Conservation (phyloP, 2,329 filamentous ascomycete species). For the Exophiala sideris region DNA sequence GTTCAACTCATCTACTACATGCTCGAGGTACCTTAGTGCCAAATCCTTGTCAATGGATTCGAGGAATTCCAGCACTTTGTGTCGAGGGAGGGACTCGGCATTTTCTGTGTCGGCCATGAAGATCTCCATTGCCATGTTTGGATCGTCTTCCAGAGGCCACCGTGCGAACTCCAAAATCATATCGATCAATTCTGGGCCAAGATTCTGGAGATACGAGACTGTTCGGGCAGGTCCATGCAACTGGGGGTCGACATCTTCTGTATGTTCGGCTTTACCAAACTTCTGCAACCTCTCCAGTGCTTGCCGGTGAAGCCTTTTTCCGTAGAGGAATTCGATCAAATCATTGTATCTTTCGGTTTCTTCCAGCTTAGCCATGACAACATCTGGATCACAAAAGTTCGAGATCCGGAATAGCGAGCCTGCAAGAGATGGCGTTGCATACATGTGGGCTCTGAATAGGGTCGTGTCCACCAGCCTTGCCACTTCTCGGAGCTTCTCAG, state of each 20-base stretch:
- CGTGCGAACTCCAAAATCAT: conserved; percentile 86
- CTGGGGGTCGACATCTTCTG: conserved; percentile 41
- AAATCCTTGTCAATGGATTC: conserved; percentile 65
- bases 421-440: conserved; percentile 77
- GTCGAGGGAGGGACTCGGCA: conserved; percentile 79
- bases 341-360: conserved; percentile 87
- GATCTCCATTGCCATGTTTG: conserved; percentile 80
- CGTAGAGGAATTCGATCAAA: conserved; percentile 94
- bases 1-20: conserved; percentile 81
- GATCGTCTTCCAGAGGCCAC: conserved; percentile 75
- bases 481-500: conserved; percentile 68
- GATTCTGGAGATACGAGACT: conserved; percentile 81
- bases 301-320: conserved; percentile 86
- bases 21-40: conserved; percentile 80
- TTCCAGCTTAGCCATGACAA: conserved; percentile 88
- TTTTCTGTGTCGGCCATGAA: conserved; percentile 94
- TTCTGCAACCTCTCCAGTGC: conserved; percentile 77
- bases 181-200: conserved; percentile 83
- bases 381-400: conserved; percentile 94
- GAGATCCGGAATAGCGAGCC: conserved; percentile 89
- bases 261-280: conserved; percentile 63
- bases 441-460: conserved; percentile 93
- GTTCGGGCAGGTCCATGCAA: conserved; percentile 81
- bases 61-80: conserved; percentile 72
- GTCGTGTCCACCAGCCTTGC: conserved; percentile 90